Evolutionary conservation across 345 rosid species (phyloP), one percentile per base, ranked within the genome.

Genomic region (thale cress (Arabidopsis thaliana)): DNA sequence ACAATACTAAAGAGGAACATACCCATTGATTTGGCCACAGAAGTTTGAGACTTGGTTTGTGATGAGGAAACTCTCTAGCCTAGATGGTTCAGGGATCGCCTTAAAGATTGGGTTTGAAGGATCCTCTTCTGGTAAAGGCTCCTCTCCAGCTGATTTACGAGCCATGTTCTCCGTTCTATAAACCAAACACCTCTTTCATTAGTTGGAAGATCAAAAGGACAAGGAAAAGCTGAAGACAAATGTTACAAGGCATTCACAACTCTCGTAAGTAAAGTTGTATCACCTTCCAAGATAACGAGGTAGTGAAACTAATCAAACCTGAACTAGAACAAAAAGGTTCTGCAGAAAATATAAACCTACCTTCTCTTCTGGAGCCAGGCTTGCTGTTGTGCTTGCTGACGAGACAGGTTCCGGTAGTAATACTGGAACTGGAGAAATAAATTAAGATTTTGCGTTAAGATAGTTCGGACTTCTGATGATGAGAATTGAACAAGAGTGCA

Each of bases 331-430:
- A 32, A 66, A 22, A 34, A 22, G 32, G 38, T 72, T 40, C 45
- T 46, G 41, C 22, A 24, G 5, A 6, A 33, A 6, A 41, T 34
- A 45, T 11, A 12, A 57, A 22, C 57, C 16, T 61, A 91, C 99
- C 96, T 96, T 83, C 99, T 86, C 80, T 96, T 96, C 80, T 96
- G 99, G 79, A 96, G 91, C 99, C 99, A 93, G 62, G 96, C 83
- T 83, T 96, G 99, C 74, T 96, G 99, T 72, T 96, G 99, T 1
- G 85, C 91, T 85, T 96, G 99, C 73, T 96, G 98, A 30, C 99
- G 97, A 34, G 97, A 86, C 73, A 93, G 78, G 73, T 85, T 91
- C 22, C 99, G 76, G 75, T 96, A 81, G 82, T 96, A 79, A 69
- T 70, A 96, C 84, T 96, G 99, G 79, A 91, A 91, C 99, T 96